Conservation (phyloP, 2,329 filamentous ascomycete species). For the Escovopsis sp. region DNA sequence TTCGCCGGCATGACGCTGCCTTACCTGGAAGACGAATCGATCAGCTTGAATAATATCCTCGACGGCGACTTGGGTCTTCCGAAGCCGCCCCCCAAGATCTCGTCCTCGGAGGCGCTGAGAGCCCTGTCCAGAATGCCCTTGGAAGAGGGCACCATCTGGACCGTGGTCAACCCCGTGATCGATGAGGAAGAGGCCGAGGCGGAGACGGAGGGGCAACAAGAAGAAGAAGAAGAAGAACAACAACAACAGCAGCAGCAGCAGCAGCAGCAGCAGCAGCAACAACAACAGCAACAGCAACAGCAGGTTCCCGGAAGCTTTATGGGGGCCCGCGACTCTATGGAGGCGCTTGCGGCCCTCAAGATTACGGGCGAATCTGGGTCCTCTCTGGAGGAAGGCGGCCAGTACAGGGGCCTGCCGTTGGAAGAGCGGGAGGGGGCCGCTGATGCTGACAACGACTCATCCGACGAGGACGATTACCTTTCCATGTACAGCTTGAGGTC, state of each 20-base stretch:
- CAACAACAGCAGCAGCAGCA: no score
- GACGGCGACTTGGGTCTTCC: slow-evolving; percentile 25
- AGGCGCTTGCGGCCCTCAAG: background rate
- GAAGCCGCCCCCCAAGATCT: slow-evolving; percentile 37
- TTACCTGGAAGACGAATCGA: slow-evolving; percentile 12
- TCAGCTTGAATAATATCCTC: slow-evolving; percentile 18
- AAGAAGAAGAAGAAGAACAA: no score
- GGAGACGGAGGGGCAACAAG: no score
- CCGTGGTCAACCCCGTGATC: slow-evolving; percentile 26
- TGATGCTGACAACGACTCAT: slow-evolving; percentile 18
- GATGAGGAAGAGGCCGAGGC: slow-evolving; percentile 9
- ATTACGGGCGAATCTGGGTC: background rate
- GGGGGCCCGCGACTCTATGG: background rate
- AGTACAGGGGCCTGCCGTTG: background rate
- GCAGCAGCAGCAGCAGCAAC: no score
- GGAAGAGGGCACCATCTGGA: slow-evolving; percentile 38
- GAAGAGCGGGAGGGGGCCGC: slow-evolving; percentile 4
- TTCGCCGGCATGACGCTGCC: slow-evolving; percentile 14
- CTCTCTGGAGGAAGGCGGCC: background rate
- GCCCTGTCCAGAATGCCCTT: slow-evolving; percentile 35
- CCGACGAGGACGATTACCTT: slow-evolving; percentile 22
- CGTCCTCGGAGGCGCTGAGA: slow-evolving; percentile 39
- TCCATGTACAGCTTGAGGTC: slow-evolving; percentile 24
- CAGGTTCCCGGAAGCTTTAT: background rate
- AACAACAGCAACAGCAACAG: slow-evolving; percentile 6